phyloP scores from a whole-genome alignment of 148 eudicot genomes.

The Spergularia marina region DNA sequence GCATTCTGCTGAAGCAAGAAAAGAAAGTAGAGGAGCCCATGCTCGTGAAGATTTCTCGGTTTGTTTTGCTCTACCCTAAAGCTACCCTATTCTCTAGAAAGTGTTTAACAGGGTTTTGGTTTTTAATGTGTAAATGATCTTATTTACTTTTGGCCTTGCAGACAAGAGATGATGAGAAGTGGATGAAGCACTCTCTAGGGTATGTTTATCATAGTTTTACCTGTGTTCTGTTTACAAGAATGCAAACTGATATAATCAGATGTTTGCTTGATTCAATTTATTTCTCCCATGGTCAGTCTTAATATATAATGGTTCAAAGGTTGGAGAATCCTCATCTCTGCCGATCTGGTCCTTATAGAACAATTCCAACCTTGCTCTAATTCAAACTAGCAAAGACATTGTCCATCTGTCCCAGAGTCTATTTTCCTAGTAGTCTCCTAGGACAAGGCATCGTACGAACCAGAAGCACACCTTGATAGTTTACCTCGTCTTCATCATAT shows the following conservation, averaged over 20 bases:
- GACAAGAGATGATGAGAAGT: slow-evolving; percentile 87
- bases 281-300: neutral
- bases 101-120: neutral
- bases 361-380: too few species aligned
- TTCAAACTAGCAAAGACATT: too few species aligned
- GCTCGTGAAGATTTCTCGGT: slow-evolving; percentile 94
- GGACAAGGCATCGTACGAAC: too few species aligned
- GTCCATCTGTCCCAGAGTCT: too few species aligned
- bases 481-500: too few species aligned
- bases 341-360: too few species aligned
- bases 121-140: slow-evolving; percentile 3
- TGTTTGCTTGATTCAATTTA: neutral
- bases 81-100: neutral
- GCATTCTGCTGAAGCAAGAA: slow-evolving; percentile 99
- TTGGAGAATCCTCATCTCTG: too few species aligned
- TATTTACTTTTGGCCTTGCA: slow-evolving; percentile 37
- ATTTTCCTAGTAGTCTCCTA: too few species aligned
- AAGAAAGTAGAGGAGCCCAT: slow-evolving; percentile 97
- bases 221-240: neutral
- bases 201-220: slow-evolving; percentile 28
- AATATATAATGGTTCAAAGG: too few species aligned
- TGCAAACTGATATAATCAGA: neutral
- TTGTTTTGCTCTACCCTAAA: slow-evolving; percentile 26
- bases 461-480: too few species aligned
- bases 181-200: slow-evolving; percentile 98